A percentile compares a stretch with the other conserved stretches of the same genome.
These are phyloP conservation scores for Ambrosiella cleistominuta DNA, from an alignment of 2,329 filamentous ascomycete species.

Conservation along the genomic window DNA sequence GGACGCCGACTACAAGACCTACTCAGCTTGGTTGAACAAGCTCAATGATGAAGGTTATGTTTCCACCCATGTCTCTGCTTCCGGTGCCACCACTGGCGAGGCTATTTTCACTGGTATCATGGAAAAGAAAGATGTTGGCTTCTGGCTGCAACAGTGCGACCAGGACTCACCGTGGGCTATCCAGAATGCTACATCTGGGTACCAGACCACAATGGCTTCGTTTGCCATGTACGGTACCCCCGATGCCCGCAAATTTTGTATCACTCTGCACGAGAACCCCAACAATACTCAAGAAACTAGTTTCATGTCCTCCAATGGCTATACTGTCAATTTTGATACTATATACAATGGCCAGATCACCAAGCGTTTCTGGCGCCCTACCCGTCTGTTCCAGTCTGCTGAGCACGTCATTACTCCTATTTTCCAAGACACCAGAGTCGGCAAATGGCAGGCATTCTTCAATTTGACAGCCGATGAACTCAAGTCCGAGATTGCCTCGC, in stretches of 20 bases:
- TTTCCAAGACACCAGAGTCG: slow-evolving; percentile 13
- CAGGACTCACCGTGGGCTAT: slow-evolving; percentile 2
- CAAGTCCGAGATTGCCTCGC: slow-evolving; percentile 2
- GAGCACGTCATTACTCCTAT: slow-evolving; percentile 12
- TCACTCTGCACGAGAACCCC: slow-evolving; percentile 11
- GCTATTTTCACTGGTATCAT: slow-evolving; percentile 14
- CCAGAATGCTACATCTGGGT: neutral
- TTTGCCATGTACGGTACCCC: slow-evolving; percentile 13
- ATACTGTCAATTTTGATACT: slow-evolving; percentile 1
- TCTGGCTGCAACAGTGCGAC: slow-evolving; percentile 13
- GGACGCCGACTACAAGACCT: slow-evolving; percentile 10
- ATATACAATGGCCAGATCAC: slow-evolving; percentile 7
- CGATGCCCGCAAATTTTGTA: slow-evolving; percentile 10
- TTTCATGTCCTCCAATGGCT: slow-evolving; percentile 5
- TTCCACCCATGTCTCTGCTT: slow-evolving; percentile 12
- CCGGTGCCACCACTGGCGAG: slow-evolving; percentile 7
- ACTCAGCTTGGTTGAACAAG: slow-evolving; percentile 11
- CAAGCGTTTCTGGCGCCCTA: slow-evolving; percentile 14
- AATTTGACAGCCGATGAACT: slow-evolving; percentile 9
- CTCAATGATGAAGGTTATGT: slow-evolving; percentile 13
- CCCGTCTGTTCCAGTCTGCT: slow-evolving; percentile 10
- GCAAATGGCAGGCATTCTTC: slow-evolving; percentile 10
- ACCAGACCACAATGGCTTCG: neutral
- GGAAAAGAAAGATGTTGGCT: slow-evolving; percentile 11
- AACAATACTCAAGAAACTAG: slow-evolving; percentile 11